Evolutionary conservation across 108 stramenopile species (phyloP).

Genomic region (Conticribra weissflogii): DNA sequence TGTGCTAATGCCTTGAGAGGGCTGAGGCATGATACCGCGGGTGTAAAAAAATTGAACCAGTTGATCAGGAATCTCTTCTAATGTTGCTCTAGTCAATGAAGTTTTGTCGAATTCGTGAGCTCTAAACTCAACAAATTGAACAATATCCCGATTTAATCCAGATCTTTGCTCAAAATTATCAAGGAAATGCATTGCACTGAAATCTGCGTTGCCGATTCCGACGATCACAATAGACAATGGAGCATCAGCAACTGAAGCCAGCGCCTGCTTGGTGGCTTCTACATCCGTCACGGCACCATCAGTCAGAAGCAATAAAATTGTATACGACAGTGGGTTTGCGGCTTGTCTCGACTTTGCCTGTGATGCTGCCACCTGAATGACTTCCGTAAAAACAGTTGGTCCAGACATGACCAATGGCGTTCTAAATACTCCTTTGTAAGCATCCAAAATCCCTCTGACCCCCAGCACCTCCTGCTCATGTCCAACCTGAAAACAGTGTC

Average conservation of each 20-base stretch:
- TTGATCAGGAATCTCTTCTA: slow-evolving; percentile 88
- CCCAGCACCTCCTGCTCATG: slow-evolving; percentile 56
- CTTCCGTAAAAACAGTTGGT: slow-evolving; percentile 87
- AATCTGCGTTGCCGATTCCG: slow-evolving; percentile 86
- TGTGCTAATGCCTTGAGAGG: slow-evolving; percentile 11
- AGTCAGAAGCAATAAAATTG: slow-evolving; percentile 91
- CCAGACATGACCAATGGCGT: slow-evolving; percentile 74
- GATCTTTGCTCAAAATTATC: slow-evolving; percentile 64
- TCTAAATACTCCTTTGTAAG: slow-evolving; percentile 64
- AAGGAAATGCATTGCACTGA: slow-evolving; percentile 81
- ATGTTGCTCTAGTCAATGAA: slow-evolving; percentile 67
- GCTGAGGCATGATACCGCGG: slow-evolving; percentile 65
- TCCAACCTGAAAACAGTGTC: slow-evolving; percentile 81
- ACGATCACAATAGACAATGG: slow-evolving; percentile 89
- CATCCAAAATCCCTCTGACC: slow-evolving; percentile 77
- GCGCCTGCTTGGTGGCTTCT: slow-evolving; percentile 71
- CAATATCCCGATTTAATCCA: slow-evolving; percentile 66
- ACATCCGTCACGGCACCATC: slow-evolving; percentile 90
- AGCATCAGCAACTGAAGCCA: slow-evolving; percentile 68
- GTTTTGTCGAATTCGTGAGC: slow-evolving; percentile 60
- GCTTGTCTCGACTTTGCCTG: slow-evolving; percentile 63
- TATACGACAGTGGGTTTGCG: slow-evolving; percentile 69
- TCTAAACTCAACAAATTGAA: slow-evolving; percentile 75
- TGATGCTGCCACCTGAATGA: slow-evolving; percentile 73
- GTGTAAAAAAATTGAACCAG: slow-evolving; percentile 68